Conservation (phyloP, 176 grass and related monocot genomes). For the Chrysopogon serrulatus region DNA sequence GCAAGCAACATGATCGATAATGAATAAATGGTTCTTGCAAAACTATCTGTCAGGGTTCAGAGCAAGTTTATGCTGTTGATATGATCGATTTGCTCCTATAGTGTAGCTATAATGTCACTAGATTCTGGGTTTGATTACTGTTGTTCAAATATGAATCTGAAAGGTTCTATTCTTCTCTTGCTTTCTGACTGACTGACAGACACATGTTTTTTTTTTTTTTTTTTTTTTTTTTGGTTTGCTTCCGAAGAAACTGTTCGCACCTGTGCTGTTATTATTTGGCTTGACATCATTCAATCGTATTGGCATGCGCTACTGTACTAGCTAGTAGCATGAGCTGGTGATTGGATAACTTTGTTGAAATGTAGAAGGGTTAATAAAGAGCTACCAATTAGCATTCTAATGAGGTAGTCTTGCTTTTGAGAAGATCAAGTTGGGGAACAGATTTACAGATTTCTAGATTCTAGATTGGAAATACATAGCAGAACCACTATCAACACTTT, state of each 20-base stretch:
- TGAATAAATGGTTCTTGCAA: too few species aligned
- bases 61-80: too few species aligned
- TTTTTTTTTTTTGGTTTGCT: too few species aligned
- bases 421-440: slow-evolving; percentile 32
- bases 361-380: not conserved
- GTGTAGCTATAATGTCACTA: too few species aligned
- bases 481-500: not conserved
- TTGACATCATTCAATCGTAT: not conserved
- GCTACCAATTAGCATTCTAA: not conserved
- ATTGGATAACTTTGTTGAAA: not conserved
- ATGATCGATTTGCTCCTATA: too few species aligned
- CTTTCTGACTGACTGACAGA: not conserved
- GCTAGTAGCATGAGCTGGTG: not conserved
- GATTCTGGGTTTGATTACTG: not conserved
- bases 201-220: not conserved
- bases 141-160: slow-evolving; percentile 25
- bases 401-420: slow-evolving; percentile 21
- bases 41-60: too few species aligned
- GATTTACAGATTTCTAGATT: not conserved
- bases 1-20: too few species aligned
- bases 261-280: not conserved
- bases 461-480: slow-evolving; percentile 3
- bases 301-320: not conserved
- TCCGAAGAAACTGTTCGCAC: not conserved
- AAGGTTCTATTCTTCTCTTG: not conserved